Conservation (phyloP, 2,329 filamentous ascomycete species). For the Aspergillus eucalypticola region DNA sequence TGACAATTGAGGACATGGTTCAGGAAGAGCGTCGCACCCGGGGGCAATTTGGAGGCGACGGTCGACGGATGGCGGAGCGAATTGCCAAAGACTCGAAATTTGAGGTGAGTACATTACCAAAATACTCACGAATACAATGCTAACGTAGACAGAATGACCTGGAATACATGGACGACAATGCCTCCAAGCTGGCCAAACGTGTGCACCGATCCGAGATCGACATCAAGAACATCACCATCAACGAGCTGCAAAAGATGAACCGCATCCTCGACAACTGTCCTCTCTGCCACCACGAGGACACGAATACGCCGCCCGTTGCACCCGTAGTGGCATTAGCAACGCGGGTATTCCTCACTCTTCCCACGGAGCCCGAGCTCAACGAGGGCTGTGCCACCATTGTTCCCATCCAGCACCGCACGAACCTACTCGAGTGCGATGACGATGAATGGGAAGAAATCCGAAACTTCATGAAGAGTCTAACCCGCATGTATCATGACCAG, state of each 20-base stretch:
- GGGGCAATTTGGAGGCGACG: constrained; percentile 75
- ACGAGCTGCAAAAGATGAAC: constrained; percentile 87
- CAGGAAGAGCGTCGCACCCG: constrained; percentile 86
- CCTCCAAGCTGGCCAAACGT: constrained; percentile 79
- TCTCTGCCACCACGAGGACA: constrained; percentile 89
- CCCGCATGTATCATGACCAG: constrained; percentile 90
- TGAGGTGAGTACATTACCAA: constrained; percentile 52
- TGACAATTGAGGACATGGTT: constrained; percentile 96
- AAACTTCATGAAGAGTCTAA: constrained; percentile 98
- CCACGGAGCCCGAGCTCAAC: constrained; percentile 84
- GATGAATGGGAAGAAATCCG: constrained; percentile 99
- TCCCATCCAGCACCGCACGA: constrained; percentile 80
- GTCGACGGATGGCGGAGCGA: constrained; percentile 78
- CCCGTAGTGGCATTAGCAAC: constrained; percentile 85
- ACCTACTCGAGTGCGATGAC: constrained; percentile 96
- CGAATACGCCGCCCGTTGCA: constrained; percentile 72
- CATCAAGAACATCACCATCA: constrained; percentile 82
- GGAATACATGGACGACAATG: constrained; percentile 98
- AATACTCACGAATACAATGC: constrained; percentile 5
- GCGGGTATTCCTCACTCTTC: constrained; percentile 80
- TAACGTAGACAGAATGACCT: constrained; percentile 65
- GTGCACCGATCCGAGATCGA: constrained; percentile 86
- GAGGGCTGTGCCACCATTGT: constrained; percentile 84
- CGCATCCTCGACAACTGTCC: constrained; percentile 82
- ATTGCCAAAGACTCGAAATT: constrained; percentile 94